Percentiles rank a stretch among this genome's conserved stretches.
These are phyloP conservation scores for Agaricus sinodeliciosus DNA, from an alignment of 768 basidiomycete species.

Conservation along the genomic window DNA sequence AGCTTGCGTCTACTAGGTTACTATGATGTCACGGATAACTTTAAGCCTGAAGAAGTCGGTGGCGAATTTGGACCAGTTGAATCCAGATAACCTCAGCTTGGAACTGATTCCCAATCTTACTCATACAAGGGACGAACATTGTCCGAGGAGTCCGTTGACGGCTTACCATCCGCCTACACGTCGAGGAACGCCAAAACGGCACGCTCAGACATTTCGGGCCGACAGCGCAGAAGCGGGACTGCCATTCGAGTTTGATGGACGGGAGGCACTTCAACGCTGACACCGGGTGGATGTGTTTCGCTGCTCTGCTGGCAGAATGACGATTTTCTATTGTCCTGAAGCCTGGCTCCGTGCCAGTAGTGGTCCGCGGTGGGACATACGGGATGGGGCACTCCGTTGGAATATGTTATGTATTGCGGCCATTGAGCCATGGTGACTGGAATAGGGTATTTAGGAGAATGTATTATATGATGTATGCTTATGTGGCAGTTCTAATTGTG, in stretches of 20 bases:
- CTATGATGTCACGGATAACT: conserved; percentile 68
- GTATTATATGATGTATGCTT: background rate
- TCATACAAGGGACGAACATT: background rate
- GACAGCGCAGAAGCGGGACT: background rate
- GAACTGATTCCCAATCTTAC: background rate
- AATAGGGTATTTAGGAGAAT: background rate
- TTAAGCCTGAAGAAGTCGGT: conserved; percentile 46
- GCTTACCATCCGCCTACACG: background rate
- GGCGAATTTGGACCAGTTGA: conserved; percentile 14
- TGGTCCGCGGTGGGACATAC: background rate
- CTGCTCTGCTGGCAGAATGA: background rate
- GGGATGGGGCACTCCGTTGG: background rate
- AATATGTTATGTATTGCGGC: background rate
- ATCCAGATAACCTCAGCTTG: background rate
- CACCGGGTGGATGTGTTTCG: background rate
- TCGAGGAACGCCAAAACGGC: background rate
- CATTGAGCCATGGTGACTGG: background rate
- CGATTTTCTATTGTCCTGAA: background rate
- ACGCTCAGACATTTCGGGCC: background rate
- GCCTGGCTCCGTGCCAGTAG: background rate
- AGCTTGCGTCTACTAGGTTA: conserved; percentile 27
- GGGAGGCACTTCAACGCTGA: background rate
- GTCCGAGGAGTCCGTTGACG: background rate
- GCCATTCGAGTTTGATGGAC: background rate
- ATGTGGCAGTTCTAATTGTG: conserved; percentile 11